phyloP scores from a whole-genome alignment of 2,329 filamentous ascomycete species.

The Fusarium neocosmosporiellum region DNA sequence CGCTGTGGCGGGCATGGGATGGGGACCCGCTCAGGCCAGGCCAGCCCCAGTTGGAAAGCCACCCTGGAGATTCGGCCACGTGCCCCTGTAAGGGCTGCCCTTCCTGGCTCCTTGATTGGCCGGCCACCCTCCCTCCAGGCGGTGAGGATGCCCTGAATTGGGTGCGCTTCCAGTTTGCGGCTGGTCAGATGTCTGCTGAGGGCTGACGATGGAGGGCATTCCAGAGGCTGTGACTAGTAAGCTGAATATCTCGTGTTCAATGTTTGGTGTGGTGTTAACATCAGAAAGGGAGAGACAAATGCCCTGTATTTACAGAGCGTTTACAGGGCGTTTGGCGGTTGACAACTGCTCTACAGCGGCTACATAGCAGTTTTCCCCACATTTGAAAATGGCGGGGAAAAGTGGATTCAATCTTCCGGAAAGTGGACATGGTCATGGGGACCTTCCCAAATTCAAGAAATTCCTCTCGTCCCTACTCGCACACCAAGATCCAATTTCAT shows the following conservation, averaged over 20 bases:
- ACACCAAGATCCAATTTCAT: constrained; percentile 10
- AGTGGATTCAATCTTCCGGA: constrained; percentile 26
- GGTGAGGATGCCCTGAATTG: constrained; percentile 28
- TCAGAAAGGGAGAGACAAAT: neutral
- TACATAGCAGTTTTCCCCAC: constrained; percentile 25
- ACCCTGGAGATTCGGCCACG: constrained; percentile 30
- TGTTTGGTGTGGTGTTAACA: neutral
- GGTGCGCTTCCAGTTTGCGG: neutral
- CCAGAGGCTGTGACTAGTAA: neutral
- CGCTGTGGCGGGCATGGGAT: constrained; percentile 10
- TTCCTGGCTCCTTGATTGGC: constrained; percentile 16
- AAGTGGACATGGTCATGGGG: constrained; percentile 15
- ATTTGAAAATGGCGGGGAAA: constrained; percentile 29
- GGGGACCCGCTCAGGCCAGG: neutral
- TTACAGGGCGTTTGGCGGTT: constrained; percentile 14
- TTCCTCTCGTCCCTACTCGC: constrained; percentile 11
- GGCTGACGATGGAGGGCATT: neutral
- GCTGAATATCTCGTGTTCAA: neutral
- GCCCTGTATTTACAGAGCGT: constrained; percentile 8
- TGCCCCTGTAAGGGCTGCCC: constrained; percentile 19
- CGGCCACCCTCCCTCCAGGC: constrained; percentile 14
- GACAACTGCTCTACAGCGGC: neutral
- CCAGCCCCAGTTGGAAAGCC: constrained; percentile 10
- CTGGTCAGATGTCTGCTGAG: constrained; percentile 22
- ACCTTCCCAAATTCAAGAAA: constrained; percentile 26